These are phyloP conservation scores for Wolfiporia cocos DNA, from an alignment of 1,284 basidiomycete genomes.

Conservation along the genomic window DNA sequence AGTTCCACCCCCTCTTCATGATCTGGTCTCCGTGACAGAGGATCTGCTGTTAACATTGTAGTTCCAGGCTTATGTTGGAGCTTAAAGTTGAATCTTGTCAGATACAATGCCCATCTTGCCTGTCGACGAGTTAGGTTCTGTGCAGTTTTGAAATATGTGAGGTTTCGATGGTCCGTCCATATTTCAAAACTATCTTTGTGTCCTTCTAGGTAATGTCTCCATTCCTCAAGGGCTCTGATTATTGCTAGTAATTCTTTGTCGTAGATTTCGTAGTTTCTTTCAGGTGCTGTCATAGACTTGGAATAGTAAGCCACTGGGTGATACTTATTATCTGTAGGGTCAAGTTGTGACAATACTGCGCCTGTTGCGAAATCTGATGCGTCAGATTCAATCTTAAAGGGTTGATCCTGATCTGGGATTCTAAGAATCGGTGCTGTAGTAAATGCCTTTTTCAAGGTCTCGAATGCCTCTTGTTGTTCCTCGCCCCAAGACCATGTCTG, in stretches of 20 bases:
- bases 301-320: background rate
- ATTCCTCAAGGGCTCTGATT: conserved; percentile 23
- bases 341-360: background rate
- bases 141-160: conserved; percentile 32
- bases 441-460: background rate
- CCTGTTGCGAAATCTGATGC: background rate
- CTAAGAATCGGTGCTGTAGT: background rate
- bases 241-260: conserved; percentile 21
- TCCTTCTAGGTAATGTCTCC: conserved; percentile 15
- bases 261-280: conserved; percentile 21
- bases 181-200: conserved; percentile 26
- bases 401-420: background rate
- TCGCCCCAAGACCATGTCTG: background rate
- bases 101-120: conserved; percentile 29
- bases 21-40: conserved; percentile 9
- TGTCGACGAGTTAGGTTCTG: conserved; percentile 28
- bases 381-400: background rate
- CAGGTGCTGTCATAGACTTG: background rate
- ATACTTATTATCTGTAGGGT: background rate
- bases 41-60: conserved; percentile 1
- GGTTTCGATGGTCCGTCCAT: conserved; percentile 33
- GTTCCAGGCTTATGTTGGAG: conserved; percentile 30
- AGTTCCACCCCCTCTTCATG: conserved; percentile 8
- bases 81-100: conserved; percentile 29
- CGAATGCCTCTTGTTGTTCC: background rate